Evolutionary conservation across 345 rosid species (phyloP), one percentile per base, ranked within the genome.

Genomic region (Linum tenue): DNA sequence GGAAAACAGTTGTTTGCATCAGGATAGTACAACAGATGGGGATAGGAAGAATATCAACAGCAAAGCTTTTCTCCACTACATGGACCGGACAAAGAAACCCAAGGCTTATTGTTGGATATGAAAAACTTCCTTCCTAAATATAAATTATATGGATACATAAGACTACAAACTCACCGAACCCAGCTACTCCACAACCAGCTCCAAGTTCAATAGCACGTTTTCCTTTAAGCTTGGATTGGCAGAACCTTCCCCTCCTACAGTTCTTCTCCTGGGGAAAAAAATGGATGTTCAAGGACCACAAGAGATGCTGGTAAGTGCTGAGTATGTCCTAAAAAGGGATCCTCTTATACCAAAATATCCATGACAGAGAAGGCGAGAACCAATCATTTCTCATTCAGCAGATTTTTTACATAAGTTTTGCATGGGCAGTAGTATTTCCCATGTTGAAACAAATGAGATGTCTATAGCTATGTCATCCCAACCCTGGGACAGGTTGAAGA

Each of bases 141-240:
- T 11, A 39, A 50, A 66, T 4, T 43, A 66, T 48, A 51, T 16
- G 70, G 12, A 51, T 41, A 10, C 31, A 50, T 44, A 37, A 66
- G 17, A 5, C 60, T 36, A 63, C 55, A 67, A 62, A 84, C 95
- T 72, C 78, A 86, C 98, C 98, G 75, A 89, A 89, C 57, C 98
- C 97, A 53, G 97, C 92, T 50, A 92, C 94, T 39, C 98, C 97
- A 63, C 98, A 92, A 65, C 98, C 98, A 0, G 97, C 97, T 73
- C 98, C 98, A 59, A 92, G 95, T 74, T 92, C 97, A 68, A 92
- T 81, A 40, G 67, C 95, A 65, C 91, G 92, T 73, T 86, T 89
- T 73, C 98, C 97, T 81, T 87, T 86, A 56, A 92, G 85, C 75
- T 87, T 92, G 56, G 90, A 81, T 6, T 85, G 84, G 75, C 78